phyloP scores from a whole-genome alignment of 495 filamentous ascomycete species.

The Paragyromitra xinjiangensis region DNA sequence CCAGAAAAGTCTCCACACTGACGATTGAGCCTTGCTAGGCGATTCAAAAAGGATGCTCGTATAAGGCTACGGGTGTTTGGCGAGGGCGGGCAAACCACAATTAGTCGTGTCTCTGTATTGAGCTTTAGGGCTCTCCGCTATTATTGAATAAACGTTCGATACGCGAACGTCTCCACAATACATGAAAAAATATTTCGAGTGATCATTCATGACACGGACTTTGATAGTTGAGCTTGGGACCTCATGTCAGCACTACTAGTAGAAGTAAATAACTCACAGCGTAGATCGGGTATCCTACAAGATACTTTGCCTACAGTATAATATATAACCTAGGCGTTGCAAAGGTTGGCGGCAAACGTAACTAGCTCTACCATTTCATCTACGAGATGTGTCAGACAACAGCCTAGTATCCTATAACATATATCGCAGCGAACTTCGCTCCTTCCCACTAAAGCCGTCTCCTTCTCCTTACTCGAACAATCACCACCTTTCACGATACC shows the following conservation, averaged over 20 bases:
- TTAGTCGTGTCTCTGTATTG: background rate
- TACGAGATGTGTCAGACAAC: too few species aligned
- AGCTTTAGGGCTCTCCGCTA: background rate
- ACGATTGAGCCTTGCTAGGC: background rate
- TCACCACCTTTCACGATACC: background rate
- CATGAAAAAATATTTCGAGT: background rate
- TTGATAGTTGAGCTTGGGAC: background rate
- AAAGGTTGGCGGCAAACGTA: background rate
- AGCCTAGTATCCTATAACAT: background rate
- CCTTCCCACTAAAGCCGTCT: background rate
- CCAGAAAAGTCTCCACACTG: background rate
- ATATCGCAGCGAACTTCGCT: background rate
- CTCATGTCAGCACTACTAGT: background rate
- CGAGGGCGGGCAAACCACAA: background rate
- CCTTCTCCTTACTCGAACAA: background rate
- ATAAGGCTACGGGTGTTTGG: background rate
- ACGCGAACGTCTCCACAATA: background rate
- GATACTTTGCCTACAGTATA: background rate
- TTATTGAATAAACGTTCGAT: background rate
- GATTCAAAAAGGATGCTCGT: background rate
- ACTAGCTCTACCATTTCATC: too few species aligned
- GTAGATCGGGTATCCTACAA: background rate
- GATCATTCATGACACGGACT: background rate
- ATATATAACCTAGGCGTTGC: background rate
- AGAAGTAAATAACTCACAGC: background rate